phyloP scores from a whole-genome alignment of 2,329 filamentous ascomycete species.

The Furcasterigmium sp. region DNA sequence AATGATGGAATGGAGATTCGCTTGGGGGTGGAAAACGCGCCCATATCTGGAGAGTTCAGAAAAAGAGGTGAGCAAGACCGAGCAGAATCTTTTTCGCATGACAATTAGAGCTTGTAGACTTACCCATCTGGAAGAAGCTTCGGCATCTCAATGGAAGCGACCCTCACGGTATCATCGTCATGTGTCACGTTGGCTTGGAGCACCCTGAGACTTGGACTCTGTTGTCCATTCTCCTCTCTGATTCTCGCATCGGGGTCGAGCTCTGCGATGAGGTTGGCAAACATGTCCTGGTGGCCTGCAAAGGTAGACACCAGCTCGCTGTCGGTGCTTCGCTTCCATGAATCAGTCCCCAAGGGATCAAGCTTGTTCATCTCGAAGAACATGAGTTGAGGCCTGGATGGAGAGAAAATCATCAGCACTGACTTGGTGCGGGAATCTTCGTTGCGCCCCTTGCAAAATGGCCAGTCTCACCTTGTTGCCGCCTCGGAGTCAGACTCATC shows the following conservation, averaged over 20 bases:
- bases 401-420: neutral
- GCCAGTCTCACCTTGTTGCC: neutral
- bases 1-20: constrained; percentile 9
- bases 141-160: neutral
- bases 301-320: constrained; percentile 6
- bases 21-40: constrained; percentile 10
- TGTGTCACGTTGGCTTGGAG: no score
- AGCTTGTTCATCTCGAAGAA: constrained; percentile 13
- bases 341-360: constrained; percentile 11
- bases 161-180: neutral
- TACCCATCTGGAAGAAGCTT: constrained; percentile 6
- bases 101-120: no score
- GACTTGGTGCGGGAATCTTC: no score
- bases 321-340: constrained; percentile 10
- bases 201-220: neutral
- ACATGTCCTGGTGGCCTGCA: constrained; percentile 4
- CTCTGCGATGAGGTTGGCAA: neutral
- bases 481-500: no score
- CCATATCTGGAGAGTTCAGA: constrained; percentile 5
- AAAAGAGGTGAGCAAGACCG: neutral
- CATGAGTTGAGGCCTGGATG: constrained; percentile 10
- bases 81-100: no score
- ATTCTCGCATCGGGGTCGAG: constrained; percentile 2
- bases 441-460: no score
- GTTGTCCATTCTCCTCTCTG: neutral